Evolutionary conservation across 306 rosid species (phyloP).

Genomic region (Crotalaria pallida): DNA sequence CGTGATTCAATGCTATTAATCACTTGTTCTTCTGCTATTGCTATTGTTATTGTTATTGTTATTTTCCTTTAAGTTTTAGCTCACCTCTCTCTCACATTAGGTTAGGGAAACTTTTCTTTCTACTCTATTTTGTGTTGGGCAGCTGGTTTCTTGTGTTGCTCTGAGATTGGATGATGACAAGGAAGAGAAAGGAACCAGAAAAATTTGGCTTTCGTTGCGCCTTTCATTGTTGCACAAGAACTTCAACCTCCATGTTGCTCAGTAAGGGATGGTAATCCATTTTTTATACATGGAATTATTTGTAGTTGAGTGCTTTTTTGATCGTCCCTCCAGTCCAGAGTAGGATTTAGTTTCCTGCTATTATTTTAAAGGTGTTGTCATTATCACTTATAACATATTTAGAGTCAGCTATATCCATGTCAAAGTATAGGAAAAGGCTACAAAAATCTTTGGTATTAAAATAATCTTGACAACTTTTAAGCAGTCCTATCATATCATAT

Average conservation of each 20-base stretch:
- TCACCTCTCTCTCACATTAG: constrained; percentile 33
- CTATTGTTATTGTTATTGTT: no score
- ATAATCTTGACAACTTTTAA: background rate
- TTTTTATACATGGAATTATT: constrained; percentile 7
- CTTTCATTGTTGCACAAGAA: constrained; percentile 80
- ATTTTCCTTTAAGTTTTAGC: background rate
- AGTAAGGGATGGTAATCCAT: constrained; percentile 85
- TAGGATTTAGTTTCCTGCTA: background rate
- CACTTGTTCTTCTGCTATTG: background rate
- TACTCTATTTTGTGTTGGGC: constrained; percentile 57
- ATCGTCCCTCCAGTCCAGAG: background rate
- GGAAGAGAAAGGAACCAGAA: constrained; percentile 69
- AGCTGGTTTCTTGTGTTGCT: constrained; percentile 78
- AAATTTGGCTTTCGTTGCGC: constrained; percentile 91
- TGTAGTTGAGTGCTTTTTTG: background rate
- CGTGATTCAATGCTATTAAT: background rate
- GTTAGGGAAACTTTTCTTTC: constrained; percentile 56
- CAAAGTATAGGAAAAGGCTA: background rate
- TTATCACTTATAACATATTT: background rate
- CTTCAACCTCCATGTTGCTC: constrained; percentile 60
- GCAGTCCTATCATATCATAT: background rate
- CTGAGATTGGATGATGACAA: constrained; percentile 67
- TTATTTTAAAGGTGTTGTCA: background rate
- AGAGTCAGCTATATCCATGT: background rate
- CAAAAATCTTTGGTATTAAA: background rate